These are phyloP conservation scores for Malania oleifera DNA, from an alignment of 164 flowering plant genomes.

Conservation along the genomic window DNA sequence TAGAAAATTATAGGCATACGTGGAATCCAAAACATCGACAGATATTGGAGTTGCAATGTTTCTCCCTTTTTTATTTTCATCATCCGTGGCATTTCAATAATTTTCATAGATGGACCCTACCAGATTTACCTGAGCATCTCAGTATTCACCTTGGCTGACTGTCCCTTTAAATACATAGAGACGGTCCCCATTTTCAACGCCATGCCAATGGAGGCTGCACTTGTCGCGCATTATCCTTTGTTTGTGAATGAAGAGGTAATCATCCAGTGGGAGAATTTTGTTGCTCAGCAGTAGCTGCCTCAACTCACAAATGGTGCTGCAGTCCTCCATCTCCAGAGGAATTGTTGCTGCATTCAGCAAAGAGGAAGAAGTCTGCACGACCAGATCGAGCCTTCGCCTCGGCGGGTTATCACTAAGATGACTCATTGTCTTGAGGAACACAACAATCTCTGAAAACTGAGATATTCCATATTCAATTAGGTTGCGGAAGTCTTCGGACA, in stretches of 20 bases:
- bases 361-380: conserved; percentile 57
- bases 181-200: conserved; percentile 69
- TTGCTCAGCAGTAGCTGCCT: conserved; percentile 36
- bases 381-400: conserved; percentile 31
- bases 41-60: too few species aligned
- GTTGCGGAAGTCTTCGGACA: conserved; percentile 53
- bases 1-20: too few species aligned
- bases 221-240: conserved; percentile 73
- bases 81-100: too few species aligned
- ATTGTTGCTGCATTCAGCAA: conserved; percentile 52
- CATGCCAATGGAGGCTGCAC: conserved; percentile 74
- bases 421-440: conserved; percentile 29
- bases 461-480: conserved; percentile 56
- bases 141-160: conserved; percentile 31
- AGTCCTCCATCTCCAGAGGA: conserved; percentile 55
- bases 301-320: conserved; percentile 46
- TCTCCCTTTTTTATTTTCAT: too few species aligned
- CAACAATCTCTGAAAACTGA: conserved; percentile 53
- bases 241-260: conserved; percentile 81
- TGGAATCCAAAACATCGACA: too few species aligned
- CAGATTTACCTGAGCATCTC: too few species aligned
- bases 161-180: conserved; percentile 77
- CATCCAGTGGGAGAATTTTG: conserved; percentile 57
- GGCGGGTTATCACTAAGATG: conserved; percentile 29
- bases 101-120: too few species aligned